Evolutionary conservation across 352 stramenopile genomes (phyloP).

Genomic region (Pythium aquatile): DNA sequence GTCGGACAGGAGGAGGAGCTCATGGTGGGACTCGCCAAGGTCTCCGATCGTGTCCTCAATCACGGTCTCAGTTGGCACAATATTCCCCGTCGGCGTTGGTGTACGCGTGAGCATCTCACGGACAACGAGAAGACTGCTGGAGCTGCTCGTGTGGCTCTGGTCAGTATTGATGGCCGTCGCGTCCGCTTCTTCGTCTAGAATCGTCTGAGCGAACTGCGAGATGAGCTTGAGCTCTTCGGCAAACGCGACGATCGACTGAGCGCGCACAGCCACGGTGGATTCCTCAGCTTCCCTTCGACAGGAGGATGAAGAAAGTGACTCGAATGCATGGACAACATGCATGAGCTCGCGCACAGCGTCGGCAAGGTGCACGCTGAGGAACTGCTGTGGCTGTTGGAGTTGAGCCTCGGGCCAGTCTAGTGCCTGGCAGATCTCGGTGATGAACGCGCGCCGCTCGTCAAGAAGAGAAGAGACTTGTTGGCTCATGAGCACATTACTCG

Average conservation of each 20-base stretch:
- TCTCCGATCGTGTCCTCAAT: conserved; percentile 8
- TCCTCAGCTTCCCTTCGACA: background rate
- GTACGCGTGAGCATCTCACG: conserved; percentile 30
- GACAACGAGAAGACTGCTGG: conserved; percentile 34
- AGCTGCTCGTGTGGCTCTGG: conserved; percentile 47
- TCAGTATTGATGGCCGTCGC: conserved; percentile 6
- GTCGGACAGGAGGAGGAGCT: conserved; percentile 13
- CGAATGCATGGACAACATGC: conserved; percentile 17
- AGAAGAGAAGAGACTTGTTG: conserved; percentile 10
- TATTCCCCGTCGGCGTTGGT: conserved; percentile 27
- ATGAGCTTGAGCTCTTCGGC: conserved; percentile 58
- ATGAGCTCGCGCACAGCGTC: conserved; percentile 21
- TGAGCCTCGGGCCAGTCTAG: conserved; percentile 9
- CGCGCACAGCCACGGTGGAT: conserved; percentile 6
- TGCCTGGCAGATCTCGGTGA: background rate
- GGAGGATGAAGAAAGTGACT: conserved; percentile 15
- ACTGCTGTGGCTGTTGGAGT: background rate
- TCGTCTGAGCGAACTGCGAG: conserved; percentile 56
- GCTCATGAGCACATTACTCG: conserved; percentile 5
- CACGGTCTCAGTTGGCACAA: background rate
- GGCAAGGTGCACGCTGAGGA: conserved; percentile 14
- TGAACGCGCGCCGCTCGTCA: conserved; percentile 10
- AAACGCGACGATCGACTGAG: conserved; percentile 43
- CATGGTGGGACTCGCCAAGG: conserved; percentile 15
- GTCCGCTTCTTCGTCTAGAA: conserved; percentile 50